Evolutionary conservation across 2,329 filamentous ascomycete species (phyloP).

Genomic region (Fusarium pseudoanthophilum): DNA sequence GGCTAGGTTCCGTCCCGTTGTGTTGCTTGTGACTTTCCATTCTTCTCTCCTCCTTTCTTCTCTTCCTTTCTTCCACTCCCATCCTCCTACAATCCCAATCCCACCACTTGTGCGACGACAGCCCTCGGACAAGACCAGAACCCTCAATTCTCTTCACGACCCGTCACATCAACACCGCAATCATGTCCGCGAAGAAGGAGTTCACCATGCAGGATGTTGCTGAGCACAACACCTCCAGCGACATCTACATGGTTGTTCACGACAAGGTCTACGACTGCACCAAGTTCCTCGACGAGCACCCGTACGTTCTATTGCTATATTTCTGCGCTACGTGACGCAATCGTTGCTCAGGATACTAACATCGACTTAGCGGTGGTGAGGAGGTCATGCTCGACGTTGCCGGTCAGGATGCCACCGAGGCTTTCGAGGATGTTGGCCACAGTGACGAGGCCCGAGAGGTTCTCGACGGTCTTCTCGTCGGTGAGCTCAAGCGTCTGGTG

Average conservation of each 20-base stretch:
- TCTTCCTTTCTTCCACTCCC: constrained; percentile 17
- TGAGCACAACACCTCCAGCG: constrained; percentile 92
- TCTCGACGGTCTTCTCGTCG: constrained; percentile 79
- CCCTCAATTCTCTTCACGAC: constrained; percentile 20
- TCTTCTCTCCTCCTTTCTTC: constrained; percentile 24
- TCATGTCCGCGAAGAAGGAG: constrained; percentile 54
- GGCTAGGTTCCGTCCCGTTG: constrained; percentile 11
- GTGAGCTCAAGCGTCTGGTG: constrained; percentile 83
- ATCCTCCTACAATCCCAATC: constrained; percentile 10
- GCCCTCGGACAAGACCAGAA: constrained; percentile 17
- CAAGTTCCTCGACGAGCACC: constrained; percentile 97
- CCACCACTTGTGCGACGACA: constrained; percentile 27
- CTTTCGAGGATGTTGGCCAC: constrained; percentile 99
- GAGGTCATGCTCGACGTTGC: constrained; percentile 96
- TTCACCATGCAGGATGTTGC: constrained; percentile 85
- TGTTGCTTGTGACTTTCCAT: constrained; percentile 24
- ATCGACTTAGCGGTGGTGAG: constrained; percentile 82
- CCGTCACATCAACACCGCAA: constrained; percentile 33
- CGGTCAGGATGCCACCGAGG: constrained; percentile 96
- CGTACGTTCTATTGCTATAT: constrained; percentile 63
- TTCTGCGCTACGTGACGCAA: not conserved
- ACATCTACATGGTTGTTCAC: constrained; percentile 90
- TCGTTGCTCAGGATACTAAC: constrained; percentile 28
- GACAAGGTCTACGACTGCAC: constrained; percentile 94
- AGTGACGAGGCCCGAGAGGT: constrained; percentile 98